Percentiles rank a stretch among this genome's conserved stretches.
These are phyloP conservation scores for Rhododendron kiyosumense DNA, from an alignment of 148 eudicot genomes.

Conservation along the genomic window DNA sequence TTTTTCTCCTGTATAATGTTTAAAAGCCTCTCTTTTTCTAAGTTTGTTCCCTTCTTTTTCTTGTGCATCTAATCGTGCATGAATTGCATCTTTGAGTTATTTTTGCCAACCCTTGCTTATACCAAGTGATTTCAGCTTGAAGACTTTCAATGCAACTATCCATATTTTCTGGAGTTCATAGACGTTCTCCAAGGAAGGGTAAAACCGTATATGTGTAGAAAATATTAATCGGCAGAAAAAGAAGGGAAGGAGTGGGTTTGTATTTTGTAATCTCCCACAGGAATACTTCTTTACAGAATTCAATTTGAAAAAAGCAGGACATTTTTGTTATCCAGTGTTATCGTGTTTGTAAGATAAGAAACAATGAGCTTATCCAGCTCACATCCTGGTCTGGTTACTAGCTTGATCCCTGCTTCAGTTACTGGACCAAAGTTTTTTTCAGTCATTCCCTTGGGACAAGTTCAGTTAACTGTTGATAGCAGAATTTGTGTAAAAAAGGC, in stretches of 20 bases:
- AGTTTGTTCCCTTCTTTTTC: background rate
- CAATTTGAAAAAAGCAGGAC: background rate
- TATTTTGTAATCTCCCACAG: background rate
- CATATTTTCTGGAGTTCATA: constrained; percentile 28
- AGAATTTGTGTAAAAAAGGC: background rate
- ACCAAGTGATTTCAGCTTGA: constrained; percentile 27
- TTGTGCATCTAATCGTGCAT: background rate
- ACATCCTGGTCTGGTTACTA: background rate
- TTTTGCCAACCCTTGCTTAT: constrained; percentile 29
- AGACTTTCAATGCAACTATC: constrained; percentile 28
- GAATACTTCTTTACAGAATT: background rate
- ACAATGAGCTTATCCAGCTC: background rate
- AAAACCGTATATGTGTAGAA: background rate
- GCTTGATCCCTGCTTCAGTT: background rate
- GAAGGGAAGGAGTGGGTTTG: background rate
- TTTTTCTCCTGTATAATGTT: constrained; percentile 32
- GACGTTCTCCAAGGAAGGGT: background rate
- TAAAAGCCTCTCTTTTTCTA: constrained; percentile 22
- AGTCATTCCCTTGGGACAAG: background rate
- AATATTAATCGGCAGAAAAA: background rate
- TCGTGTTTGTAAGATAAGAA: background rate
- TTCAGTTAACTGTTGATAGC: background rate
- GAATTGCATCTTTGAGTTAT: constrained; percentile 12
- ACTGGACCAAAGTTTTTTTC: background rate
- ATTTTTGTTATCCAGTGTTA: background rate